Evolutionary conservation across 768 basidiomycete species (phyloP), one percentile per base, ranked within the genome.

Genomic region (Cystofilobasidium bisporidii): DNA sequence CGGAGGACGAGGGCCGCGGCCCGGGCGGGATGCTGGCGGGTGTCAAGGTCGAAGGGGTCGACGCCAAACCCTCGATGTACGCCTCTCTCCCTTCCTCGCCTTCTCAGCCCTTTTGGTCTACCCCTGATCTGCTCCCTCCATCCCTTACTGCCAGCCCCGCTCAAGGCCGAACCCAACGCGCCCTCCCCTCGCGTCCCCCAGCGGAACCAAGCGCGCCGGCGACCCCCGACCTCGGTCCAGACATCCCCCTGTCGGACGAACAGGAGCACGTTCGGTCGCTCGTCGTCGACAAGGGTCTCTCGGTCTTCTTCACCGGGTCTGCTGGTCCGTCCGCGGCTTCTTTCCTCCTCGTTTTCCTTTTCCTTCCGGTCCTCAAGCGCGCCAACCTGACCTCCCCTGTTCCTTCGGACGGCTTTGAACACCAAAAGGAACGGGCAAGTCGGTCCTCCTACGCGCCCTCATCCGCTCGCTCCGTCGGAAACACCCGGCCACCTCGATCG

Each of bases 181-280:
- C 14, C 5, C 22, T 17, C 14, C 47, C 53, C 5, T 56, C 53
- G 6, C 18, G 18, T 32, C 1, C 30, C 53, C 18, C 2, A 32
- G 22, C 12, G 10, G 14, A 8, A 32, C 10, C 53, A 4, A 22
- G 30, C 17, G 10, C 28, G 24, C n/a, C 32, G 38, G 10, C 26
- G 32, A 8, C 26, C 26, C 20, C 38, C 3, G 14, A 43, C 32
- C 20, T n/a, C 47, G n/a, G 47, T 14, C 24, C 30, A 32, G 43
- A 9, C 15, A 22, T 69, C 15, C 22, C 33, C 6, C 61, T 72
- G 3, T 71, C 70, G 0, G 38, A 22, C 67, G 93, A 98, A 74
- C 96, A 99, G 77, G 85, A 81, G 62, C 83, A 87, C 67, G 88
- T 99, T 60, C 79, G 96, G 68, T 81, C 83, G 68, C 80, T 96